These are phyloP conservation scores for Wickerhamomyces sp. DNA, from an alignment of 1,139 yeast genomes.

Conservation along the genomic window DNA sequence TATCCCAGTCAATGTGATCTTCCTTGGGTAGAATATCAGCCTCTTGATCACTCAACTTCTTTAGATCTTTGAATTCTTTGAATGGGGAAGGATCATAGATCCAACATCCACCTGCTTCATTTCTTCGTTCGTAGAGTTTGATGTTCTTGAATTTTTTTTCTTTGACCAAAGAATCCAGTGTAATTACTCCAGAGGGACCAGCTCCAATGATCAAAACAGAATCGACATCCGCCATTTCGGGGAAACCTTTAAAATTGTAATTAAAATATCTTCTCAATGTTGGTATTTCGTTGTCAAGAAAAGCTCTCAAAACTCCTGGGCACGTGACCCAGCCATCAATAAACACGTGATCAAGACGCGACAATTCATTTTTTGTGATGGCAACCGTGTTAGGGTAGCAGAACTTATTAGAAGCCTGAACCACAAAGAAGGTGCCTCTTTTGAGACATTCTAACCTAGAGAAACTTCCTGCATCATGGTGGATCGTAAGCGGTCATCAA, in stretches of 20 bases:
- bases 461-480: no score
- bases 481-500: slow-evolving; percentile 1
- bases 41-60: not conserved
- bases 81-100: slow-evolving; percentile 2
- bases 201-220: slow-evolving; percentile 27
- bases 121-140: slow-evolving; percentile 29
- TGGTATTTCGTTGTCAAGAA: no score
- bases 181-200: slow-evolving; percentile 24
- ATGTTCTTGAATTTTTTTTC: slow-evolving; percentile 23
- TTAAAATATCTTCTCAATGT: no score
- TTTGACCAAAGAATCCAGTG: slow-evolving; percentile 3
- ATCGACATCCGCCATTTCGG: not conserved
- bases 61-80: not conserved
- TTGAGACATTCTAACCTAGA: no score
- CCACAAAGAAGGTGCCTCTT: not conserved
- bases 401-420: no score
- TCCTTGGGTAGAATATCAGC: not conserved
- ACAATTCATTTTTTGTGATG: no score
- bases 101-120: slow-evolving; percentile 31
- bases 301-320: no score
- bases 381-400: no score
- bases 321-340: not conserved
- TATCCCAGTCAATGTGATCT: not conserved
- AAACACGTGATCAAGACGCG: not conserved
- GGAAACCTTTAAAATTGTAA: no score